Evolutionary conservation across 495 filamentous ascomycete genomes (phyloP), one percentile per base, ranked within the genome.

Genomic region (Clavariopsis aquatica): DNA sequence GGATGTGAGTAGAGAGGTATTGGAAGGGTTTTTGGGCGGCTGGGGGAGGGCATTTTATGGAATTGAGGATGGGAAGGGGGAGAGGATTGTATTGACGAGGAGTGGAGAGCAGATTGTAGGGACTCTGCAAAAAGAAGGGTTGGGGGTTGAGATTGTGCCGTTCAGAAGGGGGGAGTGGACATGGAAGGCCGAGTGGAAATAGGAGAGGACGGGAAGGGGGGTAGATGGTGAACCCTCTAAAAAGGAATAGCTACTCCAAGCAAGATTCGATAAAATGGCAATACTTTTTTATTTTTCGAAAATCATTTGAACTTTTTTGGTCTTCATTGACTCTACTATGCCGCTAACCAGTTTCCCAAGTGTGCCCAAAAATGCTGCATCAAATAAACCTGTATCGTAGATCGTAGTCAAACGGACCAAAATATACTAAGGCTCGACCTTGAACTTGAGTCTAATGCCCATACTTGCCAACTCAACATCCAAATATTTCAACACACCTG

Each of bases 391-490:
- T n/a, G n/a, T n/a, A n/a, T n/a, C n/a, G n/a, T n/a, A n/a, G n/a
- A n/a, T n/a, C n/a, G n/a, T n/a, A 5, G 17, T 19, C 24, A 3
- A 49, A 22, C 19, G n/a, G n/a, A 49, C 47, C 24, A 10, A 19
- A 19, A 49, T 24, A 7, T 17, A n/a, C 62, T 31, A 84, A 47
- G 82, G 86, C 49, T 82, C 85, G 31, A 98, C 84, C 76, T 87
- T 87, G 76, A 94, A 98, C 81, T 88, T 92, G 81, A 96, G 85
- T 72, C 88, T 84, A 52, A 96, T 86, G 53, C 92, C 92, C 92
- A 96, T 98, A 45, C 92, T 90, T 45, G 91, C 89, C 66, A 98
- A 78, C 74, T 98, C 94, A 6, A 96, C 93, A 81, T 98, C 94
- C 64, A 98, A 74, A 80, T 91, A 98, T 76, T 87, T 88, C 69